Evolutionary conservation across 768 basidiomycete genomes (phyloP).

Genomic region (Hemileccinum rubropunctum): DNA sequence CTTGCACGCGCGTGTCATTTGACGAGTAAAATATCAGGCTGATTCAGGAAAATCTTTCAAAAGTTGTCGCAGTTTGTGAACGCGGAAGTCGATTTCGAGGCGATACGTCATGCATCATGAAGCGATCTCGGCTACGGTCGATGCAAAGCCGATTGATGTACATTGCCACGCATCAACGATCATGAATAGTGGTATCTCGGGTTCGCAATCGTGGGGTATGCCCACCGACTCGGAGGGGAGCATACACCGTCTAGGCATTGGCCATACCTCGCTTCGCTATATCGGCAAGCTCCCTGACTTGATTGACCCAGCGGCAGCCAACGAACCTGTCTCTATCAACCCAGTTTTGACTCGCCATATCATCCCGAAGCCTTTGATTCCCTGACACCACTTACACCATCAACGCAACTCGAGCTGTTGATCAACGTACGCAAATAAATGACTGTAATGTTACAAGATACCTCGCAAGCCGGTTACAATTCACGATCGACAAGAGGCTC

Average conservation of each 20-base stretch:
- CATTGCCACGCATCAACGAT: constrained; percentile 53
- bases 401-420: constrained; percentile 76
- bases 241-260: constrained; percentile 58
- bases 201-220: constrained; percentile 35
- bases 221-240: constrained; percentile 43
- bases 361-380: constrained; percentile 79
- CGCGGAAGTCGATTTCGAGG: constrained; percentile 66
- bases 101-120: constrained; percentile 61
- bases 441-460: constrained; percentile 80
- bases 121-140: constrained; percentile 59
- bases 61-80: constrained; percentile 69
- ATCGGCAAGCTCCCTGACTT: constrained; percentile 70
- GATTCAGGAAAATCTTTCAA: no score
- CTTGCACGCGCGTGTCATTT: constrained; percentile 50
- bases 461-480: constrained; percentile 69
- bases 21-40: not conserved
- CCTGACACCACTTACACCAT: constrained; percentile 67
- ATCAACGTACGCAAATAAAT: constrained; percentile 87
- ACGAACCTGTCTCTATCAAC: constrained; percentile 64
- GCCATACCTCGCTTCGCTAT: constrained; percentile 75
- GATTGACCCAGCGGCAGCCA: constrained; percentile 79
- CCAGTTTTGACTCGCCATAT: constrained; percentile 63
- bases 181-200: no score
- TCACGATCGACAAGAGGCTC: no score
- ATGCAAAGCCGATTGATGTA: constrained; percentile 58